Base-by-base conservation (phyloP, 2,329 filamentous ascomycete genomes). In the Pseudogymnoascus sp. region DNA sequence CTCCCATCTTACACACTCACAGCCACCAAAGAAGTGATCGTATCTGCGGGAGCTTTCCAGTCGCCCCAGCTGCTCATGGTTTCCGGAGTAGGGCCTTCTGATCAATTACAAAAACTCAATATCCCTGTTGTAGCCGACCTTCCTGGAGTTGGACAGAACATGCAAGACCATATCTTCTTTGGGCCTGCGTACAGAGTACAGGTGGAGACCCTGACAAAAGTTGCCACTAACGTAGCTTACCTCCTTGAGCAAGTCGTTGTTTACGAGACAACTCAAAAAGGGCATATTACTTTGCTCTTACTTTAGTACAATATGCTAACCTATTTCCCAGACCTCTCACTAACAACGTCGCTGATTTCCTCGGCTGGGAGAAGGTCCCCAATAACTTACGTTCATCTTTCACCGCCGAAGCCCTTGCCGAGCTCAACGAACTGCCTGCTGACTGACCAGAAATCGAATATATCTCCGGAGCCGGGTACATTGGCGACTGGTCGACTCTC, bases 61-160 rank as follows among this genome's bases (percentile, higher is more conserved):
- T 77, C 78, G 3, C 80, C 80, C 0, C 79, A 82, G 66, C 75
- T 82, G 4, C 75, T 83, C 7, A 78, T 80, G 71, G 76, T 82
- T 0, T 79, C 76, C 47, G 80, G 80, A 12, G 73, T 83, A 31
- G 80, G 80, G 0, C 75, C 78, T 0, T 73, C 72, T 1, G 69
- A 73, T 1, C 75, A 80, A 50, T 74, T 84, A 2, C 63, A 74
- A n/a, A 69, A 73, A 25, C 75, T 78, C 63, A 70, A 76, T 21
- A 82, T 82, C 40, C 69, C 74, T 0, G 67, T 80, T 2, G 64
- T 82, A 1, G 35, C 53, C 11, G 38, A 63, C 11, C 62, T 60
- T 7, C 50, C 62, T n/a, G 62, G 62, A 10, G 53, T 73, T 73
- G 80, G 79, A 5, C 72, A 80, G 66, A 77, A 79, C 62, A 74